Conservation (phyloP, 108 stramenopile genomes). For the Ochromonas danica region DNA sequence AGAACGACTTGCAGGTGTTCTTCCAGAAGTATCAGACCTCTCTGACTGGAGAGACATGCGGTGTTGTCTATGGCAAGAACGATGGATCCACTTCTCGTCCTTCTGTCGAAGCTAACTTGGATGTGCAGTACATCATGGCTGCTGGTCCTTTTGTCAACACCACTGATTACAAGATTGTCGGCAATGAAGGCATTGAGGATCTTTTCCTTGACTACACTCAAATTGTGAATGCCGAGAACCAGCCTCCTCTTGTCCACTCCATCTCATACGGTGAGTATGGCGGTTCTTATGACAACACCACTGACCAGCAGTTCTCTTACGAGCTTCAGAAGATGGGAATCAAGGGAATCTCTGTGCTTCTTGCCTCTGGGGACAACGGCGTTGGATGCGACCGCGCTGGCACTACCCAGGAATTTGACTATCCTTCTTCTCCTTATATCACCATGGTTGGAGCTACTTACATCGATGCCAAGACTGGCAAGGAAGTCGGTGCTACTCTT, state of each 20-base stretch:
- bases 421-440: conserved; percentile 46
- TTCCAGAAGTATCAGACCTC: neutral
- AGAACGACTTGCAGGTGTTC: neutral
- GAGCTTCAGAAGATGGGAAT: conserved; percentile 41
- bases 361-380: conserved; percentile 46
- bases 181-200: neutral
- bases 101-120: conserved; percentile 26
- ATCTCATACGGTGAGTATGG: conserved; percentile 31
- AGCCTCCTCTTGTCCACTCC: conserved; percentile 28
- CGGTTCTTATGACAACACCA: conserved; percentile 6
- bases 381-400: conserved; percentile 27
- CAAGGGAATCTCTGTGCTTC: conserved; percentile 39
- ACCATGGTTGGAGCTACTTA: conserved; percentile 47
- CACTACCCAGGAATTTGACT: conserved; percentile 7
- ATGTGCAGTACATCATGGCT: conserved; percentile 30
- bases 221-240: conserved; percentile 2
- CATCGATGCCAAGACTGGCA: conserved; percentile 1
- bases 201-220: conserved; percentile 10
- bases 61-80: conserved; percentile 12
- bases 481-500: conserved; percentile 28
- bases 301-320: conserved; percentile 27
- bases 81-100: neutral
- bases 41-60: neutral
- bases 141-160: conserved; percentile 27
- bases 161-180: conserved; percentile 27